Conservation (phyloP, 495 filamentous ascomycete species). For the Hypoxylon crocopeplum region DNA sequence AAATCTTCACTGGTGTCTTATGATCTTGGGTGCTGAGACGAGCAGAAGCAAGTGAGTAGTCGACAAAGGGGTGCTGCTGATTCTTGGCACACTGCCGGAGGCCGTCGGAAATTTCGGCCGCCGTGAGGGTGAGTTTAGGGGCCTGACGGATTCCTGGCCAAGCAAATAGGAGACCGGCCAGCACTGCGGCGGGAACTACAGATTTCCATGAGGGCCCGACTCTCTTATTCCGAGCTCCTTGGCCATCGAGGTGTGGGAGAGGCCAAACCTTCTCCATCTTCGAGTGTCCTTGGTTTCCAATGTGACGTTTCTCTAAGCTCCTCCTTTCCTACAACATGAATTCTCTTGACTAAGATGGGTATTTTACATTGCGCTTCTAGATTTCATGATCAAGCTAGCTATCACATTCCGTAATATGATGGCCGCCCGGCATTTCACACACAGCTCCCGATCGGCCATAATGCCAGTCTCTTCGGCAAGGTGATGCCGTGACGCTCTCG, state of each 20-base stretch:
- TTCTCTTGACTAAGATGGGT: neutral
- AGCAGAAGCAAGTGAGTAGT: neutral
- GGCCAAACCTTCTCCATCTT: neutral
- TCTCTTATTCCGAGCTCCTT: neutral
- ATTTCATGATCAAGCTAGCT: neutral
- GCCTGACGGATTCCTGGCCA: neutral
- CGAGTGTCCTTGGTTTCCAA: neutral
- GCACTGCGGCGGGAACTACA: neutral
- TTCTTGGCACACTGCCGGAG: slow-evolving; percentile 1
- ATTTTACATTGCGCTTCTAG: neutral
- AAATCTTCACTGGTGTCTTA: neutral
- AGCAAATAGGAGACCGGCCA: neutral
- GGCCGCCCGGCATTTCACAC: neutral
- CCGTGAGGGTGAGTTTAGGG: neutral
- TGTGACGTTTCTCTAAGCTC: neutral
- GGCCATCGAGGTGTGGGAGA: neutral
- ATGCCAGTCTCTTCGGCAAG: neutral
- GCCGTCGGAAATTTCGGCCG: neutral
- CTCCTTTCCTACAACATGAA: neutral
- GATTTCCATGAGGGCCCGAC: neutral
- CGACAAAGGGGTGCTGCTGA: slow-evolving; percentile 1
- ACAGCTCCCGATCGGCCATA: neutral
- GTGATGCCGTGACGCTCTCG: neutral
- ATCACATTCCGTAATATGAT: neutral
- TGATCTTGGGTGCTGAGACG: neutral